Evolutionary conservation across 495 filamentous ascomycete species (phyloP).

Genomic region (Platismatia glauca): DNA sequence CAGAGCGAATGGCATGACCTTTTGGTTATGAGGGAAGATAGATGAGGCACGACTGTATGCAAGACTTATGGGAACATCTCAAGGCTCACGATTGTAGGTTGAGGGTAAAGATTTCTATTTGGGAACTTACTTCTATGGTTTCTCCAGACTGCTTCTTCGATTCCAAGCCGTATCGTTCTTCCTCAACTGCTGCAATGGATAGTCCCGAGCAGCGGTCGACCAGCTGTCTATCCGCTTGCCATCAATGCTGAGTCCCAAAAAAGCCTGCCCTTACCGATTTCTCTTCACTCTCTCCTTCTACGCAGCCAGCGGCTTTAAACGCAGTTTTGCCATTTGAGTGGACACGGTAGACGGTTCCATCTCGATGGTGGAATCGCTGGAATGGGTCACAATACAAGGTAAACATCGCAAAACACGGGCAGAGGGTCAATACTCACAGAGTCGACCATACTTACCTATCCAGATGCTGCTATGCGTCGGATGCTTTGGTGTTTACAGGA

Average conservation of each 20-base stretch:
- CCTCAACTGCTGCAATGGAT: not conserved
- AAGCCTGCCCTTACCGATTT: not conserved
- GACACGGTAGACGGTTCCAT: not conserved
- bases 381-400: not conserved
- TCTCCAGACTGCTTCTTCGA: not conserved
- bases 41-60: not conserved
- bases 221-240: not conserved
- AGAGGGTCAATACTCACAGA: not conserved
- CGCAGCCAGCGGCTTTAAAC: not conserved
- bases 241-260: not conserved
- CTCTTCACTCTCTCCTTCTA: not conserved
- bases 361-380: not conserved
- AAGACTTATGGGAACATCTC: not conserved
- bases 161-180: not conserved
- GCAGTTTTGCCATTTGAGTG: not conserved
- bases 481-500: not conserved
- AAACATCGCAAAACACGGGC: not conserved
- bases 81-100: not conserved
- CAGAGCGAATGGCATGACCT: not conserved
- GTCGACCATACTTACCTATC: not conserved
- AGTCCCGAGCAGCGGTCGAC: not conserved
- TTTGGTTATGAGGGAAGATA: not conserved
- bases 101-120: not conserved
- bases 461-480: not conserved
- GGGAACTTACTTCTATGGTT: not conserved